A percentile compares a stretch with the other conserved stretches of the same genome.
These are phyloP conservation scores for Leishmania mexicana DNA, from an alignment of 208 protist genomes.

Conservation along the genomic window DNA sequence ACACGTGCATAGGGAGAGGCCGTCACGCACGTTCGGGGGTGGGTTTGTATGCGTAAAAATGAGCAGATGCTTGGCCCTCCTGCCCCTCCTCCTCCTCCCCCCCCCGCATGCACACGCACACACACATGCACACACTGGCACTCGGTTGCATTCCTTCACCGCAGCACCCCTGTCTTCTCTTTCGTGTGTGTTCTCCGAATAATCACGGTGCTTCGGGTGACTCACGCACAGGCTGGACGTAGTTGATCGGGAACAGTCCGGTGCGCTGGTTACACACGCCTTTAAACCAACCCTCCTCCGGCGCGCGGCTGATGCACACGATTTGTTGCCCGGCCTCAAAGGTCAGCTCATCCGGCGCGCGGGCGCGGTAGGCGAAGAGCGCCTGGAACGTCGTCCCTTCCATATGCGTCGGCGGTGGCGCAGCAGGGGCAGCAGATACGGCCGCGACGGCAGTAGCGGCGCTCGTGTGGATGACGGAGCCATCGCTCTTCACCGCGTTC, in stretches of 20 bases:
- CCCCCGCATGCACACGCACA: neutral
- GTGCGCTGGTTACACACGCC: constrained; percentile 90
- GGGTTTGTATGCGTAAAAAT: neutral
- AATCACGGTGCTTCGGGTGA: neutral
- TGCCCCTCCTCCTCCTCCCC: too few species aligned
- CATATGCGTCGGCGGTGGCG: constrained; percentile 37
- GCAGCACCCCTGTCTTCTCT: neutral
- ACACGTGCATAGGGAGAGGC: neutral
- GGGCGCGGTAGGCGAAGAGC: constrained; percentile 77
- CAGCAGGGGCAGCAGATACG: constrained; percentile 7
- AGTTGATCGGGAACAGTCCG: constrained; percentile 90
- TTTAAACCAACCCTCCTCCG: constrained; percentile 91
- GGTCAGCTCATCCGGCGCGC: constrained; percentile 84
- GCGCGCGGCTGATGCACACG: constrained; percentile 71
- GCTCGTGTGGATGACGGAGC: constrained; percentile 11
- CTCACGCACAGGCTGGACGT: constrained; percentile 49
- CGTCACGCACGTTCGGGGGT: neutral
- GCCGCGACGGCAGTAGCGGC: constrained; percentile 8
- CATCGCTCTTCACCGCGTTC: neutral
- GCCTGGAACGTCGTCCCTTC: constrained; percentile 77
- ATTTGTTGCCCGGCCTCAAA: constrained; percentile 79
- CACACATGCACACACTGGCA: neutral
- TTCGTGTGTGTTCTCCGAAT: neutral
- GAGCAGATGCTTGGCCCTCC: neutral
- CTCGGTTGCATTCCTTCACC: neutral